Evolutionary conservation across 257 asterid species (phyloP), one percentile per base, ranked within the genome.

Genomic region (Nicotiana tabacum): DNA sequence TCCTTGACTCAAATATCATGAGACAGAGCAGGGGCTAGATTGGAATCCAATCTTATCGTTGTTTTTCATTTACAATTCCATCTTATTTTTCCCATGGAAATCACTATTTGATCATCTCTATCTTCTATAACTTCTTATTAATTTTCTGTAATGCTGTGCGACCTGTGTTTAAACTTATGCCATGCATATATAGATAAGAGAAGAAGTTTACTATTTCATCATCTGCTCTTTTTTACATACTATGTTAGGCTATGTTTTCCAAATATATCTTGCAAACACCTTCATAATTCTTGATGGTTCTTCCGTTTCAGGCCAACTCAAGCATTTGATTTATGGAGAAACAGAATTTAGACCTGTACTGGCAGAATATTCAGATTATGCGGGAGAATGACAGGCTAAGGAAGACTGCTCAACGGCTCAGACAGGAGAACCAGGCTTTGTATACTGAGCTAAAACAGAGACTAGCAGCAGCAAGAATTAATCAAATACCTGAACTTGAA

Each of bases 371-470:
- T 48, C 53, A 81, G 66, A 84, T 84, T 64, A 74, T 74, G 84
- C 61, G 55, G 33, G 87, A 84, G 82, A 84, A 84, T 55, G 84
- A 84, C 55, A 81, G 82, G 74, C 87, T 84, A 70, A 74, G 87
- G 82, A 84, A 81, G 84, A 81, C 78, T 58, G 87, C 87, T 16
- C 84, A 76, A 62, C 62, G 67, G 21, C 87, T 84, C 39, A 84
- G 83, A 76, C 84, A 84, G 65, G 87, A 84, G 82, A 84, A 84
- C 7, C 84, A 81, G 48, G 84, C 80, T n/a, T 65, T 84, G 70
- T 83, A 81, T 62, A 16, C 66, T 77, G 82, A 84, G 80, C 84
- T 84, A 10, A 81, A 66, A 18, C 84, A 84, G 39, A 83, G 64
- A 55, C 83, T 65, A 61, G 37, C 80, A 5, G 74, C 86, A 27